phyloP scores from a whole-genome alignment of 345 rosid species.

The Eucalyptus tenuipes region DNA sequence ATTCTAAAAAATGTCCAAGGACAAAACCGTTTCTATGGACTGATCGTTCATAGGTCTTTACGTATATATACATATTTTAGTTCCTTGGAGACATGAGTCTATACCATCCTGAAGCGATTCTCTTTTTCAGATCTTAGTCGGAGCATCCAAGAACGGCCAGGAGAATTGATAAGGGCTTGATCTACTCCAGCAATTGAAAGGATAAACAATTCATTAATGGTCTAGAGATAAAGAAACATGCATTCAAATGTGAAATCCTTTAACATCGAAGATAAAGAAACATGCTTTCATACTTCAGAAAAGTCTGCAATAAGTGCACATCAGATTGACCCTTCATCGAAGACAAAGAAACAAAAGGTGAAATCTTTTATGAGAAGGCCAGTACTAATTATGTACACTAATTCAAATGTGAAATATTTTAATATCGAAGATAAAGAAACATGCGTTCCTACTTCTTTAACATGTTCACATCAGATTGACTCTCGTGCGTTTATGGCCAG shows the following conservation, averaged over 20 bases:
- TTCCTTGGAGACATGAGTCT: background rate
- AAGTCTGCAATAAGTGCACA: background rate
- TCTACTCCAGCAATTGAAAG: background rate
- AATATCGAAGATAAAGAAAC: background rate
- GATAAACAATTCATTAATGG: background rate
- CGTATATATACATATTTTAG: fast-evolving
- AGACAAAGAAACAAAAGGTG: too few species aligned
- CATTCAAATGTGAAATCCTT: background rate
- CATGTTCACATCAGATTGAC: background rate
- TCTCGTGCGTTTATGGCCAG: background rate
- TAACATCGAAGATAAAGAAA: too few species aligned
- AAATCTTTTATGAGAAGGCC: too few species aligned
- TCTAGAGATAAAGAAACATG: background rate
- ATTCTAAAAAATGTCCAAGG: background rate
- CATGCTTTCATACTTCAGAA: background rate
- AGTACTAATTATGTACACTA: too few species aligned
- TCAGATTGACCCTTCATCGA: too few species aligned
- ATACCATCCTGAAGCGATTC: background rate
- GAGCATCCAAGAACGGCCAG: background rate
- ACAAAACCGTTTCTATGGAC: background rate
- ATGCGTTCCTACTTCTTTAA: too few species aligned
- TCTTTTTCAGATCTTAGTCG: background rate
- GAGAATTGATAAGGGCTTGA: background rate
- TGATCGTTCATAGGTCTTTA: too few species aligned
- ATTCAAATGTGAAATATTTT: too few species aligned